phyloP scores from a whole-genome alignment of 2,329 filamentous ascomycete species.

The Pseudogymnoascus destructans region DNA sequence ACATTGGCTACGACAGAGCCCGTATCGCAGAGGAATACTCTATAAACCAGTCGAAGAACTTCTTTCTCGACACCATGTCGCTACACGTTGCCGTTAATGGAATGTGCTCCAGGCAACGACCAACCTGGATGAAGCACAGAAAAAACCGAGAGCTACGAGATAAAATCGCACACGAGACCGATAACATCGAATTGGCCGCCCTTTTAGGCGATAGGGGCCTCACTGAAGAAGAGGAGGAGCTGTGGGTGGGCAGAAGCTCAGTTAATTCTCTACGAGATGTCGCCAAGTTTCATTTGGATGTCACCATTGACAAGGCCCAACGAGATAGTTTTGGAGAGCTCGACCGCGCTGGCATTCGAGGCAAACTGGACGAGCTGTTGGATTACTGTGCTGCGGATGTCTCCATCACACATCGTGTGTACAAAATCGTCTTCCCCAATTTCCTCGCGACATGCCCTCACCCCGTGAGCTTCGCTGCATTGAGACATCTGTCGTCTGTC shows the following conservation, averaged over 20 bases:
- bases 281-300: slow-evolving; percentile 86
- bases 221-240: slow-evolving; percentile 76
- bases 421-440: slow-evolving; percentile 79
- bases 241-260: slow-evolving; percentile 91
- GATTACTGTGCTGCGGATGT: slow-evolving; percentile 96
- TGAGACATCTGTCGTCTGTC: slow-evolving; percentile 84
- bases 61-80: slow-evolving; percentile 95
- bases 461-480: slow-evolving; percentile 88
- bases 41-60: slow-evolving; percentile 67
- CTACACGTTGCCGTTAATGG: slow-evolving; percentile 95
- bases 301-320: slow-evolving; percentile 79
- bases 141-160: slow-evolving; percentile 80
- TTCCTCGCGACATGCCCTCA: slow-evolving; percentile 88
- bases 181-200: slow-evolving; percentile 56
- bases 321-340: slow-evolving; percentile 79
- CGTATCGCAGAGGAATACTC: slow-evolving; percentile 82
- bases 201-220: slow-evolving; percentile 55
- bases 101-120: slow-evolving; percentile 94
- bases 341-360: slow-evolving; percentile 55
- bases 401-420: slow-evolving; percentile 84
- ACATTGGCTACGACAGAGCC: slow-evolving; percentile 88
- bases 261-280: slow-evolving; percentile 92
- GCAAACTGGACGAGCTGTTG: slow-evolving; percentile 66
- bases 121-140: slow-evolving; percentile 94
- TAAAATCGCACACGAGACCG: slow-evolving; percentile 58